These are phyloP conservation scores for Cerrena zonata DNA, from an alignment of 1,284 basidiomycete species.

Conservation along the genomic window DNA sequence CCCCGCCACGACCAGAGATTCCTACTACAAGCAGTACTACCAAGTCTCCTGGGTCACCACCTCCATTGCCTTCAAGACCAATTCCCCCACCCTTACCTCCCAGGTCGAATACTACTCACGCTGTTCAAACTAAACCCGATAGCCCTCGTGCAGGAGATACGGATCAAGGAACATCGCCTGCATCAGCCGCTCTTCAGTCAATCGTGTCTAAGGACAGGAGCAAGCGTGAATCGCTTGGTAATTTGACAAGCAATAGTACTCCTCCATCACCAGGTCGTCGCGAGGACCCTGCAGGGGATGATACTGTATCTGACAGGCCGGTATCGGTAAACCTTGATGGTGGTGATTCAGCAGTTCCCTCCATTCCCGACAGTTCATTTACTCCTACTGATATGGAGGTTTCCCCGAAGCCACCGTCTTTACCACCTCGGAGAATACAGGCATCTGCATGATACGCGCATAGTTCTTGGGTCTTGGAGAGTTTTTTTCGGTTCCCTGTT, in stretches of 20 bases:
- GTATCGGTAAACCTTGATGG: no score
- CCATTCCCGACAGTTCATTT: background rate
- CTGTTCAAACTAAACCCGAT: constrained; percentile 19
- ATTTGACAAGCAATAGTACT: constrained; percentile 5
- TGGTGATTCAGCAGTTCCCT: background rate
- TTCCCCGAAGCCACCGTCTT: constrained; percentile 27
- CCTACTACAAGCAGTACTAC: no score
- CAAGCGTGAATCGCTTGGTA: constrained; percentile 24
- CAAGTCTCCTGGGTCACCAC: background rate
- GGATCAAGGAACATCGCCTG: constrained; percentile 28
- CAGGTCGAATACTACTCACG: constrained; percentile 36
- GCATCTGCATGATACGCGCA: constrained; percentile 10
- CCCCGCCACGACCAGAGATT: constrained; percentile 9
- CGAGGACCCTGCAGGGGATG: background rate
- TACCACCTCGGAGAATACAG: constrained; percentile 31
- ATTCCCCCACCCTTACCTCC: constrained; percentile 57
- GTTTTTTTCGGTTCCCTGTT: background rate
- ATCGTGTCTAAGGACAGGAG: constrained; percentile 46
- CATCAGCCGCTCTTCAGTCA: constrained; percentile 49
- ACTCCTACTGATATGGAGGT: constrained; percentile 1
- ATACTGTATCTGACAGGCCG: constrained; percentile 10
- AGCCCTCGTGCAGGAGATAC: constrained; percentile 18
- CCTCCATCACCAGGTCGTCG: constrained; percentile 1
- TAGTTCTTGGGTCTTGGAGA: background rate
- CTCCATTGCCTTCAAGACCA: constrained; percentile 19